Evolutionary conservation across 2,329 filamentous ascomycete species (phyloP).

Genomic region (Fusarium drepaniforme): DNA sequence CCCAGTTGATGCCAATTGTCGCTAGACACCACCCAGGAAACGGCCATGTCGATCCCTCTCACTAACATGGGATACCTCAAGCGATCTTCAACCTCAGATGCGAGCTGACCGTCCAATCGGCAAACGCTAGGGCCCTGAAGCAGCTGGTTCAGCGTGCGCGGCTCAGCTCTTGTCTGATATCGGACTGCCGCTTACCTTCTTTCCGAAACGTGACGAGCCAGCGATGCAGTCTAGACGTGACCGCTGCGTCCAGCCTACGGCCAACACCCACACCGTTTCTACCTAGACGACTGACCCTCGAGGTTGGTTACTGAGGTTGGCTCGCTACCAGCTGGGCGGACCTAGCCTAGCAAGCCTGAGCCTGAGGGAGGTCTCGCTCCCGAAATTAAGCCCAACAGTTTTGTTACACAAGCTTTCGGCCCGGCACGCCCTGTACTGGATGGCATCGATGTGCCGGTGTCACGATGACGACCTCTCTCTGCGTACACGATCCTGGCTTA

Average conservation of each 20-base stretch:
- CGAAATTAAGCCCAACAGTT: background rate
- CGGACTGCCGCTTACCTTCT: background rate
- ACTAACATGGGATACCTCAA: slow-evolving; percentile 21
- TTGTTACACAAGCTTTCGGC: slow-evolving; percentile 8
- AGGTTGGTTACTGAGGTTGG: background rate
- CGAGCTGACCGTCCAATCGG: slow-evolving; percentile 17
- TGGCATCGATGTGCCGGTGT: background rate
- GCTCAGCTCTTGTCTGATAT: background rate
- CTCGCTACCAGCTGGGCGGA: background rate
- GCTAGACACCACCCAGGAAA: slow-evolving; percentile 30
- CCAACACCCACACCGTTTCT: background rate
- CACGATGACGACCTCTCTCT: slow-evolving; percentile 14
- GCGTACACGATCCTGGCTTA: background rate
- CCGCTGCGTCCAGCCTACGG: background rate
- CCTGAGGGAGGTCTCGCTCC: background rate
- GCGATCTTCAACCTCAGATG: slow-evolving; percentile 4
- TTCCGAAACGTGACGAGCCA: slow-evolving; percentile 2
- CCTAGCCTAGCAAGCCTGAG: background rate
- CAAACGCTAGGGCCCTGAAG: slow-evolving; percentile 2
- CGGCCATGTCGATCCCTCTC: slow-evolving; percentile 35
- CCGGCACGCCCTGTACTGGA: slow-evolving; percentile 1
- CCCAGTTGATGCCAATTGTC: slow-evolving; percentile 19
- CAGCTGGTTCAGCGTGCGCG: background rate
- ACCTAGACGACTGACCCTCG: background rate
- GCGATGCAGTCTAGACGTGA: background rate